Evolutionary conservation across 768 basidiomycete genomes (phyloP), one percentile per base, ranked within the genome.

Genomic region (Agaricus bisporus): DNA sequence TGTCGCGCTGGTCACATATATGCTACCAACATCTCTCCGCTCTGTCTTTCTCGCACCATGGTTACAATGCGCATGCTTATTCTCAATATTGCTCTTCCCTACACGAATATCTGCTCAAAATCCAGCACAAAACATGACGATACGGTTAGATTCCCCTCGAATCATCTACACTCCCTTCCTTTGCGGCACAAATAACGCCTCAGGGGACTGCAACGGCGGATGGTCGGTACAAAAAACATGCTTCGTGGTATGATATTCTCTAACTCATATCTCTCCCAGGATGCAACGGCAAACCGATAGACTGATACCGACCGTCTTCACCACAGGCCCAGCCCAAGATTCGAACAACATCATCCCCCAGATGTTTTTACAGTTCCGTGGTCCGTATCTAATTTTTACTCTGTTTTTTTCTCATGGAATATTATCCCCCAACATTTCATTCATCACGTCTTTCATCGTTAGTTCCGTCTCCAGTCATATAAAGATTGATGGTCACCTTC

Each of bases 291-390:
- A 56, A 61, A 57, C 59, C 18, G 56, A 59, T 50, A 63, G 60
- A 18, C 45, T 53, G 32, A 54, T 60, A 4, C 22, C 22, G 7
- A 53, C 66, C 32, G 65, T 73, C 22, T 67, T 72, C 36, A 77
- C 79, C 17, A 56, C 63, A 41, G 81, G 81, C 1, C 76, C 79
- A 5, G 68, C 70, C 58, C 60, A 71, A 37, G 65, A 64, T 38
- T 66, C 73, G 14, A 70, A 63, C 18, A 64, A 73, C 51, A 70
- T 79, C 37, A 64, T 80, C 54, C 82, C 81, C 1, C 82, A 83
- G 54, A 69, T 83, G 68, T 83, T 82, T 60, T 62, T 84, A 51
- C 69, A 67, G 29, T 80, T 82, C 65, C 71, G 70, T 69, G 82
- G 82, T 80, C 58, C 50, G 66, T 57, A 28, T 20, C 37, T 48